A percentile compares a stretch with the other conserved stretches of the same genome.
Conservation (phyloP, 2,329 filamentous ascomycete species). For the Colletotrichum sidae region DNA sequence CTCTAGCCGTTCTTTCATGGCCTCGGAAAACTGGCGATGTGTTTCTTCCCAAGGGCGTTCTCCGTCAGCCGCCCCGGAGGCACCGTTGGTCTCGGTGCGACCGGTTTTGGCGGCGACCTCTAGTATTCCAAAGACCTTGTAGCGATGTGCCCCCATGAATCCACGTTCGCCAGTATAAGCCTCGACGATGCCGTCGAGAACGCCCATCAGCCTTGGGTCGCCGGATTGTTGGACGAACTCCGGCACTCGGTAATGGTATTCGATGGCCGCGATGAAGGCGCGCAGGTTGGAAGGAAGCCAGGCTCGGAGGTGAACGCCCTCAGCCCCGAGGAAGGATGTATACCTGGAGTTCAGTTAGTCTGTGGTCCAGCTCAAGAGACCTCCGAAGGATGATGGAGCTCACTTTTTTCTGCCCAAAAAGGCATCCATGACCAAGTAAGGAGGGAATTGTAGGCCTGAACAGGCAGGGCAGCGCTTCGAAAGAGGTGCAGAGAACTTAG, state of each 20-base stretch:
- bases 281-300: slow-evolving; percentile 66
- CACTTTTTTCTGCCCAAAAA: slow-evolving; percentile 62
- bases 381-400: rapidly evolving
- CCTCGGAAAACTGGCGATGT: slow-evolving; percentile 61
- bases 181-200: slow-evolving; percentile 65
- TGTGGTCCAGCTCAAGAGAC: rapidly evolving
- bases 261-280: slow-evolving; percentile 65
- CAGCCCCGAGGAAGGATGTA: slow-evolving; percentile 62
- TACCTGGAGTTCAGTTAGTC: slow-evolving; percentile 43
- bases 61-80: slow-evolving; percentile 57
- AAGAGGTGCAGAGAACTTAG: slow-evolving; percentile 61
- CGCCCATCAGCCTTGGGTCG: slow-evolving; percentile 62
- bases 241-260: slow-evolving; percentile 65
- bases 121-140: slow-evolving; percentile 67
- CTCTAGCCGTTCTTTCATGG: slow-evolving; percentile 65
- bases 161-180: slow-evolving; percentile 66
- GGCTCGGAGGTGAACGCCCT: slow-evolving; percentile 64
- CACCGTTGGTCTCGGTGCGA: slow-evolving; percentile 63
- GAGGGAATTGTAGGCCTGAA: slow-evolving; percentile 63
- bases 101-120: slow-evolving; percentile 67
- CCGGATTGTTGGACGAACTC: slow-evolving; percentile 62
- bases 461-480: slow-evolving; percentile 63
- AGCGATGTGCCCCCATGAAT: slow-evolving; percentile 66
- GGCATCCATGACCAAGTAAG: slow-evolving; percentile 66
- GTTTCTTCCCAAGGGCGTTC: slow-evolving; percentile 62